Evolutionary conservation across 257 asterid genomes (phyloP), one percentile per base, ranked within the genome.

Genomic region (Linaria vulgaris): DNA sequence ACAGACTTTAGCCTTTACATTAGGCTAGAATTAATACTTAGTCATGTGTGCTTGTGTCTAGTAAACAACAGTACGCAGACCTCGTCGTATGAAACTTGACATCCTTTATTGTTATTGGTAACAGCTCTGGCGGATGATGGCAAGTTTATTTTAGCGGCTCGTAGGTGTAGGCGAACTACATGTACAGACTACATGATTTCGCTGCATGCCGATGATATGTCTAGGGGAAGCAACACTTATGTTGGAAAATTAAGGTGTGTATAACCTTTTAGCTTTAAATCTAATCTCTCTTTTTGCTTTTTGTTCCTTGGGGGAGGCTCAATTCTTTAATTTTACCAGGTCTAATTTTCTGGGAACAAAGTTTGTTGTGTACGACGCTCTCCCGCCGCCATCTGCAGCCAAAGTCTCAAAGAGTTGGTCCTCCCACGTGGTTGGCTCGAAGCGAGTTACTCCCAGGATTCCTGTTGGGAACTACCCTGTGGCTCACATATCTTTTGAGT

Each of bases 81-180:
- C 41, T 7, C 11, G 10, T 34, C 10, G 6, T 34, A 34, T 34
- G 6, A 8, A 4, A 3, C 41, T 34, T 34, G 6, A 34, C 41
- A 34, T 34, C 10, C 41, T 34, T 34, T 34, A 34, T 8, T 34
- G 41, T 34, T 34, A 34, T 34, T 34, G 41, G 41, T 34, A 34
- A 73, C 95, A 94, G 99, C 95, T 0, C 78, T 89, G 72, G 91
- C 88, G 4, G 96, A 84, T 74, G 90, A 94, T 38, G 99, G 99
- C 47, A 94, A 94, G 91, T 83, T 89, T 70, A 90, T 94, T 61
- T 95, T 94, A 31, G 83, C 97, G 70, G 97, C 99, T 62, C 88
- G 89, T 59, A 87, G 81, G 79, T 82, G 63, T 72, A 78, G 95
- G 83, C 85, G 87, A 20, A 64, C 96, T 27, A 89, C 96, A 41